Evolutionary conservation across 306 rosid species (phyloP), one percentile per base, ranked within the genome.

Genomic region (Albizia julibrissin): DNA sequence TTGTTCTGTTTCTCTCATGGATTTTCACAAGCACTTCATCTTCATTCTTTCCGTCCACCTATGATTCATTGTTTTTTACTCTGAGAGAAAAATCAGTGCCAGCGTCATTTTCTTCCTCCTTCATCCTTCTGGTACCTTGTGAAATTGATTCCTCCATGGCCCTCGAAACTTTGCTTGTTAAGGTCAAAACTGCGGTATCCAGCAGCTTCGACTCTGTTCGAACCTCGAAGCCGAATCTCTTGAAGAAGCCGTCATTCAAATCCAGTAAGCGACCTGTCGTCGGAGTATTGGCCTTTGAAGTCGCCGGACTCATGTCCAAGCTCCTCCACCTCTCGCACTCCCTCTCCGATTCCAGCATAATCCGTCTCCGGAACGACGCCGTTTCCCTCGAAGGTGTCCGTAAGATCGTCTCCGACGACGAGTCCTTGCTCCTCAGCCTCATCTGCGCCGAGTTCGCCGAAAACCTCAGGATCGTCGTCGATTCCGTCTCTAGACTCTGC

Each of bases 251-350:
- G 0, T 83, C 91, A 3, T 80, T 83, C 82, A 88, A 68, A 11
- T 50, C 87, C 3, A 82, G 67, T 18, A 21, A 42, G 2, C 52
- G 52, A 18, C 81, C n/a, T 3, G 52, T 88, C 81, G 91, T 93
- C 59, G 92, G 87, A 61, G 94, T 93, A 61, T 84, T 95, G 73
- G 90, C 98, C 6, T 95, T 95, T 67, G 99, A 95, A 85, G 84
- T 95, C 79, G 92, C 97, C 5, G 88, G 89, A 14, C 83, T 92
- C 0, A 93, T 92, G 93, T 92, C 97, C 0, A 95, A 95, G 90
- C 98, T 95, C 49, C 90, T 93, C 83, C 98, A 93, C 75, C 90
- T 95, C 7, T 91, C 88, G 85, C 94, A 89, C 16, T 88, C 94
- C 12, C 92, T 95, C n/a, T 91, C 94, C 29, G 97, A 93, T 74